A percentile compares a stretch with the other conserved stretches of the same genome.
Evolutionary conservation across 768 basidiomycete species (phyloP).

Genomic region (Lentinula sp.): DNA sequence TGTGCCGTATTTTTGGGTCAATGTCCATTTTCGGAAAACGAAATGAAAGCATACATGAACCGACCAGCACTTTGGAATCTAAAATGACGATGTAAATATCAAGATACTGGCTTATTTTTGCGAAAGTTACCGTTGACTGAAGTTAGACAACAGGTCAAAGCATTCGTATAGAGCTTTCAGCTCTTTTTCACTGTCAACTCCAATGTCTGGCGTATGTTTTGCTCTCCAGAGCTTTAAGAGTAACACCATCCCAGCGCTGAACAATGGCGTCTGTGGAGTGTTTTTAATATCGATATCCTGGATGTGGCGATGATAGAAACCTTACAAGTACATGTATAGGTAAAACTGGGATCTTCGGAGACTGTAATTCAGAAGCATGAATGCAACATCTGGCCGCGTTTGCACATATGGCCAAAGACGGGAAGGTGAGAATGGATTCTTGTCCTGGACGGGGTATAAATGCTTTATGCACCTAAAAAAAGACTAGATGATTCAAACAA

Average conservation of each 20-base stretch:
- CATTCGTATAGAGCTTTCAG: conserved; percentile 49
- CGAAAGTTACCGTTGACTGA: background rate
- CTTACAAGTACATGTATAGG: conserved; percentile 1
- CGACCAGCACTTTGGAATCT: conserved; percentile 45
- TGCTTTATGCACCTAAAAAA: conserved; percentile 18
- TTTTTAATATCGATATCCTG: background rate
- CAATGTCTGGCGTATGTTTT: conserved; percentile 29
- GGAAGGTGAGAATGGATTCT: conserved; percentile 42
- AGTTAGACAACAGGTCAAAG: background rate
- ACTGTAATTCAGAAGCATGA: conserved; percentile 45
- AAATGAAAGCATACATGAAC: conserved; percentile 29
- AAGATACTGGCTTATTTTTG: background rate
- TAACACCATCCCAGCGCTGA: conserved; percentile 38
- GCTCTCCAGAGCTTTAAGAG: conserved; percentile 44
- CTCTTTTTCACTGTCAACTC: conserved; percentile 35
- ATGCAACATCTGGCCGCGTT: conserved; percentile 40
- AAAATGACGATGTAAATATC: background rate
- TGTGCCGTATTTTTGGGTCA: background rate
- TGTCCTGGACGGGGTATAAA: conserved; percentile 18
- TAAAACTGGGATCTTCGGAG: conserved; percentile 15
- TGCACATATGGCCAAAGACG: conserved; percentile 39
- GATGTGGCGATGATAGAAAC: background rate
- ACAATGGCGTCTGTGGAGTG: conserved; percentile 13
- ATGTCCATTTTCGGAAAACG: background rate
- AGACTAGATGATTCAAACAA: background rate